A percentile compares a stretch with the other conserved stretches of the same genome.
phyloP scores from a whole-genome alignment of 2,329 filamentous ascomycete species.

The Tolypocladium ovalisporum region DNA sequence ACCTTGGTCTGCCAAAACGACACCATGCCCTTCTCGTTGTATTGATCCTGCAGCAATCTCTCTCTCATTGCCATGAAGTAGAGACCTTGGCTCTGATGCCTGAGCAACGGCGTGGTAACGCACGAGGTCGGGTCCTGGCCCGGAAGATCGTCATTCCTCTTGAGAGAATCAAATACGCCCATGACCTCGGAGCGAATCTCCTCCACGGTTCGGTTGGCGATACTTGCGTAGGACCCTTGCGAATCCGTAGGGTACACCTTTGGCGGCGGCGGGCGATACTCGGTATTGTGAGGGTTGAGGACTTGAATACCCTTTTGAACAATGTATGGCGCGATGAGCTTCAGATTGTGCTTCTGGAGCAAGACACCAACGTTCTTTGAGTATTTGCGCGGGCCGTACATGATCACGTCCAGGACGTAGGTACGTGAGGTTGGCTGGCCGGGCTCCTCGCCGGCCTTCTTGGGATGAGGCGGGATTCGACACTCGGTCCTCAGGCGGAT shows the following conservation, averaged over 20 bases:
- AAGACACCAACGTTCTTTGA: conserved; percentile 55
- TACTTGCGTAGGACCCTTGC: conserved; percentile 13
- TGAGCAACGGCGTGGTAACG: conserved; percentile 59
- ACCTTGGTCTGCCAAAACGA: conserved; percentile 66
- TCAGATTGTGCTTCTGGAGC: conserved; percentile 52
- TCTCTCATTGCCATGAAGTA: conserved; percentile 79
- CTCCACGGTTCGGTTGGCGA: conserved; percentile 57
- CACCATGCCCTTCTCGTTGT: conserved; percentile 49
- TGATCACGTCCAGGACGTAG: conserved; percentile 58
- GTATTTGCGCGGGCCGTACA: conserved; percentile 66
- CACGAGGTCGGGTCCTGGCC: conserved; percentile 53
- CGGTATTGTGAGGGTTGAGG: conserved; percentile 62
- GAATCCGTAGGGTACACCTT: conserved; percentile 20
- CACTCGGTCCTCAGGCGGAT: conserved; percentile 59
- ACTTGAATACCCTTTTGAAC: conserved; percentile 60
- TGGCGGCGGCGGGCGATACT: conserved; percentile 30
- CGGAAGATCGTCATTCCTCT: conserved; percentile 64
- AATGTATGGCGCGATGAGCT: conserved; percentile 54
- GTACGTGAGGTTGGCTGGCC: conserved; percentile 50
- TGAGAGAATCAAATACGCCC: conserved; percentile 77
- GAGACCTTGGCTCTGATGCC: conserved; percentile 83
- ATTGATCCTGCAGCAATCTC: conserved; percentile 47
- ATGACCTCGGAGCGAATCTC: conserved; percentile 79
- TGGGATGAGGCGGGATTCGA: conserved; percentile 57
- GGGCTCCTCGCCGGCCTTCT: conserved; percentile 49